Base-by-base conservation (phyloP, 148 eudicot genomes). In the Linanthus parryae region DNA sequence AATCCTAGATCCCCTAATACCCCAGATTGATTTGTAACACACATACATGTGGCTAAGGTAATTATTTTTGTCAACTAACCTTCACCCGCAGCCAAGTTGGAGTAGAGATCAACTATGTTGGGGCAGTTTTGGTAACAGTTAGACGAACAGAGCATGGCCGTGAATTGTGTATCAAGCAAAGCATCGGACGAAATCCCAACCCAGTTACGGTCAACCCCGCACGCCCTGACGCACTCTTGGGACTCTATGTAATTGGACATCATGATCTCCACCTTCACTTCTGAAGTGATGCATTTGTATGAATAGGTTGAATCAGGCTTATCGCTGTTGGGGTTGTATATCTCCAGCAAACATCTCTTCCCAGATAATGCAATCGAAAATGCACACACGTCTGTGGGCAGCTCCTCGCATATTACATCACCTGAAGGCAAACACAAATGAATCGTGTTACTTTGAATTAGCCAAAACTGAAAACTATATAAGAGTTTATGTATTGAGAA, bases 101-200 rank as follows among this genome's bases (percentile, higher is more conserved):
- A 62, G 61, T 72, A 67, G 30, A 72, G 76, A 23, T 66, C 72
- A 36, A 72, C 58, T 19, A 72, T 57, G 57, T 72, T 72, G 24
- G 76, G 76, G 59, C 76, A 72, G 13, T 58, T 62, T 1, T 57
- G 36, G 54, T 57, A 57, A 34, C 76, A 72, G 2, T 20, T 15
- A 12, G 63, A 48, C 6, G 72, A 61, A 61, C 76, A 72, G 12
- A 72, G 72, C 27, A 39, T 52, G 27, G 60, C 13, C 16, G 49
- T 27, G 23, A 58, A 52, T 2, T 35, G 44, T 0, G 63, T 31
- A 5, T 49, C 50, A 5, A 66, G 59, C 3, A 71, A 35, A 4
- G 76, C 37, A 11, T 71, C 76, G 0, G 76, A 71, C 0, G 76
- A 71, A 12, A 71, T 66, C 10, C 76, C 76, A 31, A 58, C 54